These are phyloP conservation scores for Excoecaria agallocha DNA, from an alignment of 345 rosid genomes.

Conservation along the genomic window DNA sequence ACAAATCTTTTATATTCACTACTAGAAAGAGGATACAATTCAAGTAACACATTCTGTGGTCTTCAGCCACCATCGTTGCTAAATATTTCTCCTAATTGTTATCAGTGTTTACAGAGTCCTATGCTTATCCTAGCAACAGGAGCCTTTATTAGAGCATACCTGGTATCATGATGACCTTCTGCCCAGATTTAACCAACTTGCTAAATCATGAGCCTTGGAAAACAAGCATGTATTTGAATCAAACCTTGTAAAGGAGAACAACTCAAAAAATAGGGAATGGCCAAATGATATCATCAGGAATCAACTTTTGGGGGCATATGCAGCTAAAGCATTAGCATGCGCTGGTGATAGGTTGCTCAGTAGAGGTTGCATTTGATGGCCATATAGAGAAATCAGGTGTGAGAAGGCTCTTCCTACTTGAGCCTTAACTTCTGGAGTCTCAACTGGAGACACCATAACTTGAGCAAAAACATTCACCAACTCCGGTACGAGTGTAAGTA, in stretches of 20 bases:
- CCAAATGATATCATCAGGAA: neutral
- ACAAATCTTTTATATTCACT: neutral
- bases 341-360: constrained; percentile 65
- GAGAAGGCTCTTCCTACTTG: constrained; percentile 81
- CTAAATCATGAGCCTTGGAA: constrained; percentile 3
- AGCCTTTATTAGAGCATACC: constrained; percentile 14
- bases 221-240: constrained; percentile 8
- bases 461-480: constrained; percentile 83
- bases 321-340: constrained; percentile 79
- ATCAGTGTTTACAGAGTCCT: neutral
- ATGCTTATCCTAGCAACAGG: no score
- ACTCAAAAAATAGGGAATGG: neutral
- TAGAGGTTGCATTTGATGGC: constrained; percentile 85
- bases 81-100: neutral
- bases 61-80: no score
- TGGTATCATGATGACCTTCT: neutral
- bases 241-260: constrained; percentile 6
- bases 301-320: constrained; percentile 66
- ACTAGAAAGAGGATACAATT: neutral
- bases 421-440: constrained; percentile 82
- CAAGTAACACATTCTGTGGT: neutral
- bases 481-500: constrained; percentile 74
- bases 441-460: constrained; percentile 77
- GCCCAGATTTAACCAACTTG: constrained; percentile 13
- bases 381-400: constrained; percentile 71